Evolutionary conservation across 805 yeast genomes (phyloP).

Genomic region (Pichia nakasei): DNA sequence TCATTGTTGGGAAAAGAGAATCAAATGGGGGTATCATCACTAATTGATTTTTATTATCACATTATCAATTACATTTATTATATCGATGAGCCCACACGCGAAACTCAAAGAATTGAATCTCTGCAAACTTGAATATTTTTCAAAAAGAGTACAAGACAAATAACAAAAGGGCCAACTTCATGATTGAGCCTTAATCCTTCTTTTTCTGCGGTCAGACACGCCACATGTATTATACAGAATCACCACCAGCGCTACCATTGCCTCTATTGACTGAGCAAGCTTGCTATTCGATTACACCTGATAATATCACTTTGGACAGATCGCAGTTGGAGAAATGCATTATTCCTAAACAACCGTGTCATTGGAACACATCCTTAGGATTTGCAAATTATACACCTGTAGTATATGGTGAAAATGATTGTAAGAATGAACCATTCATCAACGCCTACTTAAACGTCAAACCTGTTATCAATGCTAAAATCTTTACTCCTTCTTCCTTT

Average conservation of each 20-base stretch:
- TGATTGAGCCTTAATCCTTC: no score
- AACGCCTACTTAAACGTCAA: background rate
- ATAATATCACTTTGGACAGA: conserved; percentile 1
- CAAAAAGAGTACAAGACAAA: no score
- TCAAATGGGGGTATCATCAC: no score
- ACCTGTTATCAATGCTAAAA: background rate
- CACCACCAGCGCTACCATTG: background rate
- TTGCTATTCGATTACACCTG: background rate
- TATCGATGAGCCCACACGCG: no score
- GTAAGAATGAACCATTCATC: background rate
- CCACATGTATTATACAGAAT: background rate
- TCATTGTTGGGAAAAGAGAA: background rate
- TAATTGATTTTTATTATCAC: no score
- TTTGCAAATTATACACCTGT: conserved; percentile 5
- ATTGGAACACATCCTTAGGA: conserved; percentile 8
- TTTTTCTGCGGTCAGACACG: no score
- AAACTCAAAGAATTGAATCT: no score
- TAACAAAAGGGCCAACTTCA: no score
- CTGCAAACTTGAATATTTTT: no score
- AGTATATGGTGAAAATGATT: conserved; percentile 2
- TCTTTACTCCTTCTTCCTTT: conserved; percentile 10
- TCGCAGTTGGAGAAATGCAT: background rate
- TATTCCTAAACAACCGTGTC: conserved; percentile 2
- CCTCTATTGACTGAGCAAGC: background rate
- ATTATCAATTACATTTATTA: no score